Evolutionary conservation across 1,139 yeast species (phyloP), one percentile per base, ranked within the genome.

Genomic region (Williopsis jadinii): DNA sequence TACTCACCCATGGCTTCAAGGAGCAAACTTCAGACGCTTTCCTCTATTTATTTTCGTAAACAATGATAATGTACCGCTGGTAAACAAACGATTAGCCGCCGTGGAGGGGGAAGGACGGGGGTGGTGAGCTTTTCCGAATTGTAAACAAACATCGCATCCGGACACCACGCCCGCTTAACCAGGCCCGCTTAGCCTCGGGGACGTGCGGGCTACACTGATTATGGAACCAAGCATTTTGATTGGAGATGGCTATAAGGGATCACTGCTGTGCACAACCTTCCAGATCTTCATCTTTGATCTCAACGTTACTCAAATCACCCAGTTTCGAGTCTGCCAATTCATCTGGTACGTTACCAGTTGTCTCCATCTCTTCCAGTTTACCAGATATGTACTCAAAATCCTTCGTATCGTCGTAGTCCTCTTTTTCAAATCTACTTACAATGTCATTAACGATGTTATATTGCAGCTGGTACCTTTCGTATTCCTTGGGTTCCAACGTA

Each of bases 341-440:
- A 27, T 74, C 63, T 3, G 98, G 98, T 1, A 96, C 95, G 55
- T 87, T 85, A 0, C 97, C 97, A 38, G 86, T 67, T 42, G 82
- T 90, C 54, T 84, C 88, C 61, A 85, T 75, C 11, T 73, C 67
- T 49, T 85, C 94, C 53, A 88, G 66, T 48, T 80, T 71, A 9
- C 63, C 46, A 53, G 79, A 71, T 44, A 83, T 69, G 50, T 68
- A 67, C 42, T 75, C 75, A 58, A 83, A 66, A 59, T 76, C 70
- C 39, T 64, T 65, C 41, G 64, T 62, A 47, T 73, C 69, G 11
- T 70, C 70, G 54, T 77, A 83, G 38, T 62, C 67, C 0, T 72
- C 65, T 10, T 68, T 63, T 47, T 84, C 90, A 55, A 80, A 83
- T 11, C 75, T 68, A 2, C 64, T 67, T 37, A 80, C 68, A 19